phyloP scores from a whole-genome alignment of 2,329 filamentous ascomycete genomes.

The Colletotrichum brevisporum region DNA sequence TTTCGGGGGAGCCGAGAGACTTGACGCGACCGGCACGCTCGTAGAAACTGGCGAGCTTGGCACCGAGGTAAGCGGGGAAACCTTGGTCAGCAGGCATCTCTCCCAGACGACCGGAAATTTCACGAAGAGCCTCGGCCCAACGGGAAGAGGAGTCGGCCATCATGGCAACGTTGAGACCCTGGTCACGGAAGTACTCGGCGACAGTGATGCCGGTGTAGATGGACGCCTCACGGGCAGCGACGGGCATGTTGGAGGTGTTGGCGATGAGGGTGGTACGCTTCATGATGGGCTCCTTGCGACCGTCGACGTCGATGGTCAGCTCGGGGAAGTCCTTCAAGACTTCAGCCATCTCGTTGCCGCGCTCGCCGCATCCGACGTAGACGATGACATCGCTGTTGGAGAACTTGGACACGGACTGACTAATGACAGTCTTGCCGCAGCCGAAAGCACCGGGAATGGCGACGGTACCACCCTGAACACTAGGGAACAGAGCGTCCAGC shows the following conservation, averaged over 20 bases:
- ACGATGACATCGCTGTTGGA: conserved; percentile 99
- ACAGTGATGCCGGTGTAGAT: conserved; percentile 98
- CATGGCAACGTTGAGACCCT: conserved; percentile 98
- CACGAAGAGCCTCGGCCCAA: conserved; percentile 98
- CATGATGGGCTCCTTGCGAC: conserved; percentile 98
- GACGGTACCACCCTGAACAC: conserved; percentile 96
- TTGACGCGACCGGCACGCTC: conserved; percentile 93
- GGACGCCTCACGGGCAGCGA: conserved; percentile 96
- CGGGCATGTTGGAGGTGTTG: conserved; percentile 99
- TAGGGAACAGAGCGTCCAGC: conserved; percentile 94
- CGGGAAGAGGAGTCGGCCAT: conserved; percentile 99
- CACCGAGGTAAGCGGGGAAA: conserved; percentile 97
- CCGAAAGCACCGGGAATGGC: conserved; percentile 99
- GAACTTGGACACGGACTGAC: conserved; percentile 98
- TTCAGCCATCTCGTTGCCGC: conserved; percentile 99
- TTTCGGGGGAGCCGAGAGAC: conserved; percentile 88
- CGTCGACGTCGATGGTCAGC: conserved; percentile 93
- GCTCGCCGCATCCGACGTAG: conserved; percentile 93
- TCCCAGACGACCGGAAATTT: conserved; percentile 97
- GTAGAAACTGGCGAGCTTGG: conserved; percentile 99
- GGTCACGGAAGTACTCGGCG: conserved; percentile 96
- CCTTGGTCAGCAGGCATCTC: conserved; percentile 99
- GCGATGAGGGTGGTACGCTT: conserved; percentile 99
- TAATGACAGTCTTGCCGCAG: conserved; percentile 99
- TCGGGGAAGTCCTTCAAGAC: conserved; percentile 99